phyloP scores from a whole-genome alignment of 1,139 yeast genomes.

The Hyphopichia burtonii region DNA sequence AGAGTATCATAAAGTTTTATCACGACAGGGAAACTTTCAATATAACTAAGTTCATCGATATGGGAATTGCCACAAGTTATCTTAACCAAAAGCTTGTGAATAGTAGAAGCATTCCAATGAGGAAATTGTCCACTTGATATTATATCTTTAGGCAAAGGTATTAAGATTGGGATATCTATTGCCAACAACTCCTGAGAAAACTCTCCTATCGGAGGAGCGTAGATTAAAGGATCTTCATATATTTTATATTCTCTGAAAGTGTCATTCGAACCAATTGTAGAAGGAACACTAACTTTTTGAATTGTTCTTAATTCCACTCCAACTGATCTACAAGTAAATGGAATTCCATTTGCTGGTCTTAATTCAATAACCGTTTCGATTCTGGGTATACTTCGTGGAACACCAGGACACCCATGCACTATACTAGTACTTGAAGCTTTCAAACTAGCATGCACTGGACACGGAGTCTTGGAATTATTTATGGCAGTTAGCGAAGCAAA shows the following conservation, averaged over 20 bases:
- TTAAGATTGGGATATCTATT: constrained; percentile 57
- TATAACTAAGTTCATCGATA: constrained; percentile 28
- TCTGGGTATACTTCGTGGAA: constrained; percentile 55
- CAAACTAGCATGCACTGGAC: constrained; percentile 20
- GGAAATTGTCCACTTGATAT: constrained; percentile 43
- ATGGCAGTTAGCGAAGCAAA: constrained; percentile 1
- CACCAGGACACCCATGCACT: constrained; percentile 64
- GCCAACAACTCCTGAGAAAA: constrained; percentile 45
- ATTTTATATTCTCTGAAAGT: constrained; percentile 32
- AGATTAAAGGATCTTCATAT: constrained; percentile 37
- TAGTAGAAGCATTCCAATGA: constrained; percentile 41
- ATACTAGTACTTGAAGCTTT: constrained; percentile 49
- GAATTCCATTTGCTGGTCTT: constrained; percentile 36
- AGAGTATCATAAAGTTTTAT: constrained; percentile 51
- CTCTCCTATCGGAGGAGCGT: constrained; percentile 36
- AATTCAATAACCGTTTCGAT: constrained; percentile 44
- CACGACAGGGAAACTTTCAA: constrained; percentile 45
- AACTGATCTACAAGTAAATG: constrained; percentile 39
- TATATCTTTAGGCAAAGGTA: constrained; percentile 57
- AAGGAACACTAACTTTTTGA: constrained; percentile 39
- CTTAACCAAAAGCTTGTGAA: constrained; percentile 34
- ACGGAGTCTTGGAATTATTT: not conserved
- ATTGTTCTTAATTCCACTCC: constrained; percentile 36
- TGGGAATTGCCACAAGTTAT: constrained; percentile 33
- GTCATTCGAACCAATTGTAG: constrained; percentile 45